phyloP scores from a whole-genome alignment of 2,329 filamentous ascomycete genomes.

The Tricladium varicosporioides region DNA sequence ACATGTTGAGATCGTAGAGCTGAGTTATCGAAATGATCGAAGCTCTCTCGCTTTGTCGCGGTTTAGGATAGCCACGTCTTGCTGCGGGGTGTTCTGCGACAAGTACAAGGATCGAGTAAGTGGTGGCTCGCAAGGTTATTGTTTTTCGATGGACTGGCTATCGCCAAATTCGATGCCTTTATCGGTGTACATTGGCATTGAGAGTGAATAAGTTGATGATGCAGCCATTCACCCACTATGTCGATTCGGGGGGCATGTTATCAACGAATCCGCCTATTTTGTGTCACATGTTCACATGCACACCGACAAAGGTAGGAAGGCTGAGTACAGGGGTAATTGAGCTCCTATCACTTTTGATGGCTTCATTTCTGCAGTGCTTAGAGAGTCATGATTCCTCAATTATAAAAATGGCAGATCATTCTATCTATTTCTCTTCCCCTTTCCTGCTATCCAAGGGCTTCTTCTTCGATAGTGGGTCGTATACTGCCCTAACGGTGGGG shows the following conservation, averaged over 20 bases:
- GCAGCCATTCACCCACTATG: constrained; percentile 2
- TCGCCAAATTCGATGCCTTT: not conserved
- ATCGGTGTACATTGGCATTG: not conserved
- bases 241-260: not conserved
- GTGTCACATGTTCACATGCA: constrained; percentile 12
- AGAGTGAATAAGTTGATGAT: constrained; percentile 7
- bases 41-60: constrained; percentile 15
- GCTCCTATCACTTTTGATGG: not conserved
- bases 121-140: not conserved
- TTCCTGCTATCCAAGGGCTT: not conserved
- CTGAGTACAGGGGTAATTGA: not conserved
- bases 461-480: not conserved
- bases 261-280: not conserved
- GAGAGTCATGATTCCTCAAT: not conserved
- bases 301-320: not conserved
- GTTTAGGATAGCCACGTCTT: constrained; percentile 22
- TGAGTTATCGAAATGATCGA: constrained; percentile 12
- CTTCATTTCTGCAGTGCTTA: not conserved
- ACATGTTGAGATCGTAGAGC: constrained; percentile 5
- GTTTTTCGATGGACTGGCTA: not conserved
- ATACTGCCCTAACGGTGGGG: not conserved
- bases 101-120: not conserved
- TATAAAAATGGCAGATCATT: not conserved
- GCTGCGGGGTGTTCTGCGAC: constrained; percentile 5
- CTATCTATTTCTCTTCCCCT: not conserved